Conservation (phyloP, 148 eudicot species). For the Silene conica region DNA sequence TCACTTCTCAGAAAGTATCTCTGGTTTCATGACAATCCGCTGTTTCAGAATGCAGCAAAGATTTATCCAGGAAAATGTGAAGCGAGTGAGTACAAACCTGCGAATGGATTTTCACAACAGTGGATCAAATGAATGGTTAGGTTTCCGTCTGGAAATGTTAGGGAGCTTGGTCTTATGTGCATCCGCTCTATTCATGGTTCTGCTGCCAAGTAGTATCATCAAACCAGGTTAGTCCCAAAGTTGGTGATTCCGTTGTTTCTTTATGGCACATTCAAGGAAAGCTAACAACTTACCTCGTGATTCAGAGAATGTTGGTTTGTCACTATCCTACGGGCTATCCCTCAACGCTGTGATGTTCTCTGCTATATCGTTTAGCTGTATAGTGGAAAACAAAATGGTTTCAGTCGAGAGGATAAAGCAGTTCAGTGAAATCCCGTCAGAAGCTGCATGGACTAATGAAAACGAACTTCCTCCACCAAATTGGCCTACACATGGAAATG, state of each 20-base stretch:
- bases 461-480: slow-evolving; percentile 55
- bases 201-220: slow-evolving; percentile 74
- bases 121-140: slow-evolving; percentile 91
- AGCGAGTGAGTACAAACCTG: slow-evolving; percentile 61
- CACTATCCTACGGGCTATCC: slow-evolving; percentile 90
- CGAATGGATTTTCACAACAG: slow-evolving; percentile 93
- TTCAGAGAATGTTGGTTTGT: slow-evolving; percentile 82
- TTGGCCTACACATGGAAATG: slow-evolving; percentile 76
- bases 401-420: slow-evolving; percentile 95
- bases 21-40: slow-evolving; percentile 93
- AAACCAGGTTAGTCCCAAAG: slow-evolving; percentile 53
- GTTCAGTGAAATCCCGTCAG: slow-evolving; percentile 68
- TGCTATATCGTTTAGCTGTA: slow-evolving; percentile 73
- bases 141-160: slow-evolving; percentile 78
- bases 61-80: slow-evolving; percentile 67
- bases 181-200: slow-evolving; percentile 72
- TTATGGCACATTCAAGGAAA: background rate
- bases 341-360: slow-evolving; percentile 62
- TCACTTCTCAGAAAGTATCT: slow-evolving; percentile 94
- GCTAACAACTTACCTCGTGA: background rate
- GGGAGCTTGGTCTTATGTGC: slow-evolving; percentile 74
- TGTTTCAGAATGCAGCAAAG: slow-evolving; percentile 69
- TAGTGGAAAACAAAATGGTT: slow-evolving; percentile 85
- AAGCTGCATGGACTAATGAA: slow-evolving; percentile 72
- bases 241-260: background rate